Conservation (phyloP, 176 grass and related monocot genomes). For the Miscanthus lutarioriparius region DNA sequence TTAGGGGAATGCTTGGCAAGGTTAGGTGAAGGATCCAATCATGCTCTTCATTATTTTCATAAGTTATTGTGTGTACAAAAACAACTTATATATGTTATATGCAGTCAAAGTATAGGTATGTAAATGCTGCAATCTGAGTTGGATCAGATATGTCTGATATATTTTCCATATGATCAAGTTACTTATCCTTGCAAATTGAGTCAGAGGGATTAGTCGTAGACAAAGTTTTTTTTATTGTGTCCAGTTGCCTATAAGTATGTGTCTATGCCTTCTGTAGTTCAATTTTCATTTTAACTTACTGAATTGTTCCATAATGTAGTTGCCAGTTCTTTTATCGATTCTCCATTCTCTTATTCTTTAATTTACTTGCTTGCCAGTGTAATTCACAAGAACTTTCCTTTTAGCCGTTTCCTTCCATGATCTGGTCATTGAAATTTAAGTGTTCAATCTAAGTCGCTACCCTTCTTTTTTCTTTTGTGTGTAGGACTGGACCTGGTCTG, state of each 20-base stretch:
- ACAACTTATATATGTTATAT: neutral
- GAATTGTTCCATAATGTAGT: neutral
- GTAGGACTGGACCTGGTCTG: constrained; percentile 97
- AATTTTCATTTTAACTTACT: neutral
- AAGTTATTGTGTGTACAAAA: neutral
- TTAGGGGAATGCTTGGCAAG: neutral
- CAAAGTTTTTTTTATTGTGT: neutral
- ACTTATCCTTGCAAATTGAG: neutral
- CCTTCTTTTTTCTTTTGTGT: constrained; percentile 9
- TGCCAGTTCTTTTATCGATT: neutral
- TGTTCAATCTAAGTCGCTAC: neutral
- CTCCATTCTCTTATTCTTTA: neutral
- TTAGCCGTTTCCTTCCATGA: neutral
- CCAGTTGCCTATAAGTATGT: neutral
- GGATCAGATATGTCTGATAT: constrained; percentile 16
- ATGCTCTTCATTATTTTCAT: neutral
- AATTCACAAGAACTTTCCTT: neutral
- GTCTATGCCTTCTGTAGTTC: constrained; percentile 15
- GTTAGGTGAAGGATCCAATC: neutral
- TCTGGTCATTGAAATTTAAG: neutral
- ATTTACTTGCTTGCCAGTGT: constrained; percentile 17
- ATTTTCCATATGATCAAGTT: constrained; percentile 1
- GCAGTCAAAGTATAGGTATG: neutral
- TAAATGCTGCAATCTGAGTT: neutral
- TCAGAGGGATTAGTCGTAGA: neutral